These are phyloP conservation scores for Trypanosoma avium DNA, from an alignment of 208 protist species.

Conservation along the genomic window DNA sequence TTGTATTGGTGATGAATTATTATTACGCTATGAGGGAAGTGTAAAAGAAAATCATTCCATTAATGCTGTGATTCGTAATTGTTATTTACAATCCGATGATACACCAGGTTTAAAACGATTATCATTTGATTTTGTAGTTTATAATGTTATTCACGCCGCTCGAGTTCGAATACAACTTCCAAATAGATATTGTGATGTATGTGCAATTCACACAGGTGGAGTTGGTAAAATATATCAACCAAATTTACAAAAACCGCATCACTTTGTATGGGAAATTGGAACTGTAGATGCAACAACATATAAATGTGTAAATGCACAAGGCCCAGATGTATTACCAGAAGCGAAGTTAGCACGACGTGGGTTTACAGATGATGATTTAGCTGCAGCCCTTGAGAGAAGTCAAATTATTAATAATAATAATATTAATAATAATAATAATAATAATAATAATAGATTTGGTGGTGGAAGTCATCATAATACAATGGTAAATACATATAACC, in stretches of 20 bases:
- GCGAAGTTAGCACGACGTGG: slow-evolving; percentile 18
- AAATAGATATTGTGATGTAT: slow-evolving; percentile 49
- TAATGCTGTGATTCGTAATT: slow-evolving; percentile 31
- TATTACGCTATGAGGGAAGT: slow-evolving; percentile 37
- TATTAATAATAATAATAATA: no score
- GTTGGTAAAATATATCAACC: slow-evolving; percentile 34
- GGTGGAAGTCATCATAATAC: no score
- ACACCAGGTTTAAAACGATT: slow-evolving; percentile 31
- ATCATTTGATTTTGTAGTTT: slow-evolving; percentile 36
- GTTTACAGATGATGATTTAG: slow-evolving; percentile 26
- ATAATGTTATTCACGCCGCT: slow-evolving; percentile 31
- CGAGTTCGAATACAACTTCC: slow-evolving; percentile 56
- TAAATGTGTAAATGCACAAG: slow-evolving; percentile 5
- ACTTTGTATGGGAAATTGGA: slow-evolving; percentile 57
- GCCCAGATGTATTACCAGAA: slow-evolving; percentile 19
- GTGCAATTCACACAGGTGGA: slow-evolving; percentile 41
- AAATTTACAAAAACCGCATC: slow-evolving; percentile 35
- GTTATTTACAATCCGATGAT: slow-evolving; percentile 34
- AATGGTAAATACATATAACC: not conserved
- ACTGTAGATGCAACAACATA: slow-evolving; percentile 33
- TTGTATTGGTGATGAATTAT: slow-evolving; percentile 41
- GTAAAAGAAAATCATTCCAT: not conserved
- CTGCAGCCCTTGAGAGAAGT: slow-evolving; percentile 4
- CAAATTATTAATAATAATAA: not conserved
- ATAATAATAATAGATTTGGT: no score